Base-by-base conservation (phyloP, 192 early-diverging fungal species). In the Coemansia sp. region DNA sequence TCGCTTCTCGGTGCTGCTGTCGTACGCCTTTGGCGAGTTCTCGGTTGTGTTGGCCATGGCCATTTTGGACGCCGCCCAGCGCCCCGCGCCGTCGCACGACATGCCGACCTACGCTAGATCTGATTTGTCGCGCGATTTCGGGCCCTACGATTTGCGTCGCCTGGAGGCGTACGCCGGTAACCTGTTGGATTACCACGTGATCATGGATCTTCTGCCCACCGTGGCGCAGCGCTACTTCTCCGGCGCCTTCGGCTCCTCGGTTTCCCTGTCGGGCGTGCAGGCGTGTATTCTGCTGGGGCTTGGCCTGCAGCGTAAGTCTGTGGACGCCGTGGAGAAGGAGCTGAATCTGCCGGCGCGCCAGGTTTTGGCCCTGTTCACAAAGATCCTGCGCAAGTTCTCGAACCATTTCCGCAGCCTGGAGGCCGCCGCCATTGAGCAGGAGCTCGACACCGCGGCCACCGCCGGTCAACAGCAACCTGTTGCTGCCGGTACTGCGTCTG, bases 161-260 rank as follows among this genome's bases (percentile, higher is more conserved):
- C 84, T 99, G 25, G 93, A 95, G 41, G 89, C 87, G n/a, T 99
- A 98, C 65, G 80, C 93, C 9, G 93, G 95, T 78, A 95, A 97
- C 69, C 75, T 99, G 71, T 70, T 96, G 48, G 97, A 99, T 72
- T 96, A 96, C 80, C 97, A 99, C 77, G 93, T 97, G 2, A 92
- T 99, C 45, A 54, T 98, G 48, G 97, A 99, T 60, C 64, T 99
- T 61, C 65, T 97, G 43, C 95, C 94, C 10, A 78, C 80, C 5
- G 82, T 99, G 52, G 85, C 93, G 21, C 70, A 77, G 45, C 76
- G 89, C 19, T 93, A 92, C 81, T 98, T 96, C 77, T 80, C 82
- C 46, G 78, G 81, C 19, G 79, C 81, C 50, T 79, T 89, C 19
- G 67, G 72, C 22, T 8, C 46, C 40, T 42, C 54, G 22, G 78